Evolutionary conservation across 257 asterid genomes (phyloP).

Genomic region (Lantana camara): DNA sequence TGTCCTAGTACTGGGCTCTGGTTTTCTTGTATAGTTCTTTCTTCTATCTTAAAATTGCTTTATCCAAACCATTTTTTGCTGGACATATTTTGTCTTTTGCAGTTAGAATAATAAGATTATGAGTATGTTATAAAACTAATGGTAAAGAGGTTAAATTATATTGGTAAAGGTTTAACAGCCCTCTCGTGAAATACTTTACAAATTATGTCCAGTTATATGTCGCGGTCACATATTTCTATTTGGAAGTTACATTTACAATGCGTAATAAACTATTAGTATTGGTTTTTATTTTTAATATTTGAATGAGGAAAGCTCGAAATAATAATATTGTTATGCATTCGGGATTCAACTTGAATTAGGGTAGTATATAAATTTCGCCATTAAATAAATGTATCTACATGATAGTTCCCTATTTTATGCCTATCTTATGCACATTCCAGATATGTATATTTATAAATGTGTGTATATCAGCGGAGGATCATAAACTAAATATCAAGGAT

Average conservation of each 20-base stretch:
- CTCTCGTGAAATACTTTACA: background rate
- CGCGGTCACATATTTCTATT: background rate
- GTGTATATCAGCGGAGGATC: too few species aligned
- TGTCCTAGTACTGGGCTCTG: conserved; percentile 53
- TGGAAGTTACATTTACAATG: background rate
- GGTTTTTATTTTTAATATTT: too few species aligned
- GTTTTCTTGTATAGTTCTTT: conserved; percentile 59
- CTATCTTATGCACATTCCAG: too few species aligned
- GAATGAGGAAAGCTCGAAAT: background rate
- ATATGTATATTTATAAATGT: too few species aligned
- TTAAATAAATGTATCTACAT: too few species aligned
- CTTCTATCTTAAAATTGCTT: conserved; percentile 20
- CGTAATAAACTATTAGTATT: too few species aligned
- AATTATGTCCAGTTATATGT: background rate
- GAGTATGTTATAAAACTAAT: background rate
- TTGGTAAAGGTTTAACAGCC: background rate
- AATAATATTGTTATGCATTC: background rate
- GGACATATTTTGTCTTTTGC: background rate
- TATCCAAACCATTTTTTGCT: background rate
- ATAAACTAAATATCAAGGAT: too few species aligned
- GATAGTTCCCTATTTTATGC: too few species aligned
- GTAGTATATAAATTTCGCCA: too few species aligned
- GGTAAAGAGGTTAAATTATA: background rate
- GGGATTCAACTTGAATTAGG: too few species aligned
- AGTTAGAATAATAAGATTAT: background rate